A percentile compares a stretch with the other conserved stretches of the same genome.
phyloP scores from a whole-genome alignment of 306 rosid species.

The Malus asiatica region DNA sequence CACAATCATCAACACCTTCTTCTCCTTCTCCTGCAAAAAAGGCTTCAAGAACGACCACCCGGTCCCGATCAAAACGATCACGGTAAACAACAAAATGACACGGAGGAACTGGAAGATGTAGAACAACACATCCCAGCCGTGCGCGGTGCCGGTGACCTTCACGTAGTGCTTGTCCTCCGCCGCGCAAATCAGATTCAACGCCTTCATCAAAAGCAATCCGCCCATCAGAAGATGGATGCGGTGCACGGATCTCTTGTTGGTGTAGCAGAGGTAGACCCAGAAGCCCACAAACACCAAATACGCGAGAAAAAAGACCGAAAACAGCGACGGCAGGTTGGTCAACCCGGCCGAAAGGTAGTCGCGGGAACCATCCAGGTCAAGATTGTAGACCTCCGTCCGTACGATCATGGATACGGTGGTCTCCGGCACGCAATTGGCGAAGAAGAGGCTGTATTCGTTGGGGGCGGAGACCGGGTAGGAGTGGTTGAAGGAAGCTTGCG shows the following conservation, averaged over 20 bases:
- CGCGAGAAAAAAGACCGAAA: slow-evolving; percentile 41
- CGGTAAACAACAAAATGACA: slow-evolving; percentile 65
- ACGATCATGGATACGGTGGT: slow-evolving; percentile 63
- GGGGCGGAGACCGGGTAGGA: slow-evolving; percentile 54
- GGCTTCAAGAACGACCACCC: slow-evolving; percentile 92
- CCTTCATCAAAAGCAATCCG: slow-evolving; percentile 56
- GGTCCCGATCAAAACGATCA: slow-evolving; percentile 74
- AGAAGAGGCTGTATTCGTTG: slow-evolving; percentile 71
- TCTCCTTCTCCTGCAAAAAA: slow-evolving; percentile 72
- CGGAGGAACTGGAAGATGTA: slow-evolving; percentile 87
- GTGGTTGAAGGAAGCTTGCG: slow-evolving; percentile 31
- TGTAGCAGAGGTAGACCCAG: slow-evolving; percentile 45
- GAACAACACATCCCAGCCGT: slow-evolving; percentile 90
- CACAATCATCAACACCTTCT: slow-evolving; percentile 83
- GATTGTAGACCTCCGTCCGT: slow-evolving; percentile 62
- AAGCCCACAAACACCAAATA: slow-evolving; percentile 48
- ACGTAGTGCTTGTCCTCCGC: slow-evolving; percentile 87
- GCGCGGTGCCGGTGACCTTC: slow-evolving; percentile 77
- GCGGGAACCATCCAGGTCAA: slow-evolving; percentile 36
- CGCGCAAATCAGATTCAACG: slow-evolving; percentile 60
- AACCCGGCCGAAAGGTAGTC: slow-evolving; percentile 82
- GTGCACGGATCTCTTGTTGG: slow-evolving; percentile 49
- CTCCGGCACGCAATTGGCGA: slow-evolving; percentile 65
- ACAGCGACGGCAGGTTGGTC: slow-evolving; percentile 64
- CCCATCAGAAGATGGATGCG: slow-evolving; percentile 83